Percentiles rank a stretch among this genome's conserved stretches.
Conservation (phyloP, 257 asterid species). For the Solanum sitiens region DNA sequence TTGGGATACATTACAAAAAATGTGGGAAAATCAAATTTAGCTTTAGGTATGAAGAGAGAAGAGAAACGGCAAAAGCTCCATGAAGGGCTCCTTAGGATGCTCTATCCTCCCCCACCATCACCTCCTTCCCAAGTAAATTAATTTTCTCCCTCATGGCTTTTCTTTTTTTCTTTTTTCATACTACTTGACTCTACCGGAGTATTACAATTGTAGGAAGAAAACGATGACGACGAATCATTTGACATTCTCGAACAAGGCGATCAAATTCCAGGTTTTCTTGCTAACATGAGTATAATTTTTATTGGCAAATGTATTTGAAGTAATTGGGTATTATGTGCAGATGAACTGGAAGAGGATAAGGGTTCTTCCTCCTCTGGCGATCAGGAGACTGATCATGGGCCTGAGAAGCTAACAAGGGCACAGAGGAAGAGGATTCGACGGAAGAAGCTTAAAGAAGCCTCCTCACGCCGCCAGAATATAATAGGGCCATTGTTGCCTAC, state of each 20-base stretch:
- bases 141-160: background rate
- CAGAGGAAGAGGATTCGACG: constrained; percentile 68
- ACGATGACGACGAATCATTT: constrained; percentile 3
- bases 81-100: constrained; percentile 47
- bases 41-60: constrained; percentile 41
- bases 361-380: constrained; percentile 16
- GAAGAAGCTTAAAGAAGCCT: constrained; percentile 53
- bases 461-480: constrained; percentile 33
- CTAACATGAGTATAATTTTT: background rate
- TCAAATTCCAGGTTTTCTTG: constrained; percentile 34
- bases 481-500: constrained; percentile 53
- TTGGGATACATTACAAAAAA: background rate
- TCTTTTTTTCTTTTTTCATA: background rate
- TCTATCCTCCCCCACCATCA: constrained; percentile 62
- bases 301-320: background rate
- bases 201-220: constrained; percentile 12
- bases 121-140: constrained; percentile 19
- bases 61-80: constrained; percentile 49
- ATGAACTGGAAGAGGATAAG: constrained; percentile 23
- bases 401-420: constrained; percentile 54
- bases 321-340: constrained; percentile 6
- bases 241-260: constrained; percentile 1
- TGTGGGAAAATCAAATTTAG: background rate
- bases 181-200: background rate
- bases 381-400: constrained; percentile 1